phyloP scores from a whole-genome alignment of 441 rosid species.

The Erodium trifolium region DNA sequence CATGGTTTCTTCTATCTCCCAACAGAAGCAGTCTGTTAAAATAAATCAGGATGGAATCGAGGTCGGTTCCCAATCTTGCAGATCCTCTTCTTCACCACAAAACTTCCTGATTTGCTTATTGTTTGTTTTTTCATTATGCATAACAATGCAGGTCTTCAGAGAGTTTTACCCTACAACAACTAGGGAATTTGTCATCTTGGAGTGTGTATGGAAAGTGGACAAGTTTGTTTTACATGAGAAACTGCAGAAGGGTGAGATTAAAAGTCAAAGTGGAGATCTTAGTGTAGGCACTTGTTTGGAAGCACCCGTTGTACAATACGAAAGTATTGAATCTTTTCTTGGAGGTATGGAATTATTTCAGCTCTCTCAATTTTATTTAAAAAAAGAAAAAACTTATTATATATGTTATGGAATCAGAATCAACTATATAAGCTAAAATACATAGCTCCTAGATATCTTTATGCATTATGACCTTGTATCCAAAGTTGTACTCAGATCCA shows the following conservation, averaged over 20 bases:
- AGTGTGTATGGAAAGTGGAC: conserved; percentile 56
- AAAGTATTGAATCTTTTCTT: conserved; percentile 38
- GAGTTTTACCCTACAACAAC: conserved; percentile 59
- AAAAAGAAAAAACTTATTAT: not conserved
- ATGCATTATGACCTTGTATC: not conserved
- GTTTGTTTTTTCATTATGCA: not conserved
- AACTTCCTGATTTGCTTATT: not conserved
- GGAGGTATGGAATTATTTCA: conserved; percentile 36
- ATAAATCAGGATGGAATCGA: not conserved
- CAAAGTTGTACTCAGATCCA: not conserved
- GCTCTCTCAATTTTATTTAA: too few relatives aligned
- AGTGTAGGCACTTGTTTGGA: conserved; percentile 24
- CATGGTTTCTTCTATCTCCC: not conserved
- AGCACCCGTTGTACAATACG: conserved; percentile 39
- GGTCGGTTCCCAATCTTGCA: not conserved
- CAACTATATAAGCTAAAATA: not conserved
- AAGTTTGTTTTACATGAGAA: conserved; percentile 55
- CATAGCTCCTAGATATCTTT: not conserved
- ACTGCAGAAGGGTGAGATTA: conserved; percentile 28
- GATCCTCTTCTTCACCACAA: not conserved
- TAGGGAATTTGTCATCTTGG: conserved; percentile 40
- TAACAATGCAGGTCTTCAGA: conserved; percentile 44
- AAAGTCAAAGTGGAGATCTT: conserved; percentile 22
- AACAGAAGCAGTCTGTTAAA: not conserved
- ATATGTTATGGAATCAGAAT: not conserved